phyloP scores from a whole-genome alignment of 768 basidiomycete genomes.

The Scleroderma citrinum region DNA sequence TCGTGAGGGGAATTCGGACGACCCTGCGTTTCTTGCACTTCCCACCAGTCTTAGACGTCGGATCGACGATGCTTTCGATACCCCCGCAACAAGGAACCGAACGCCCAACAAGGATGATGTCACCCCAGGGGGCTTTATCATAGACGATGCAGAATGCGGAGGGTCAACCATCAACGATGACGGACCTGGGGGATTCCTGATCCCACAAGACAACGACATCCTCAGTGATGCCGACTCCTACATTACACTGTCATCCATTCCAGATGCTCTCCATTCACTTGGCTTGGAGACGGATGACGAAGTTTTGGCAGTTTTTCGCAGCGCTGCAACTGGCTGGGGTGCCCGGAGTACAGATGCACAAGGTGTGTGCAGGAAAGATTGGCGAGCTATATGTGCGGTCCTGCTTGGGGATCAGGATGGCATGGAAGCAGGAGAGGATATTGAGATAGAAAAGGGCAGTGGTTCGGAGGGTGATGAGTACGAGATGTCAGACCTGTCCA shows the following conservation, averaged over 20 bases:
- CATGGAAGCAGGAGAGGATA: slow-evolving; percentile 15
- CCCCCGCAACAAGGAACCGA: slow-evolving; percentile 1
- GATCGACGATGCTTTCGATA: slow-evolving; percentile 51
- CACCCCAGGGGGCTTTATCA: slow-evolving; percentile 30
- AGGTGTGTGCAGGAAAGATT: slow-evolving; percentile 60
- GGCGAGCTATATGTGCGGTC: slow-evolving; percentile 75
- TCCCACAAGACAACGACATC: slow-evolving; percentile 19
- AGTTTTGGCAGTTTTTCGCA: slow-evolving; percentile 63
- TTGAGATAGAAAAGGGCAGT: slow-evolving; percentile 18
- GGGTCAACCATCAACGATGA: slow-evolving; percentile 5
- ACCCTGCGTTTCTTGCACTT: slow-evolving; percentile 36
- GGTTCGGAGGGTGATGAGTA: slow-evolving; percentile 28
- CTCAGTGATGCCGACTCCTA: slow-evolving; percentile 12
- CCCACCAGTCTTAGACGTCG: slow-evolving; percentile 35
- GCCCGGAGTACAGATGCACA: slow-evolving; percentile 26
- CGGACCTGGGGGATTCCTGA: slow-evolving; percentile 27
- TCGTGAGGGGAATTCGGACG: slow-evolving; percentile 2
- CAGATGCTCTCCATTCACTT: slow-evolving; percentile 55
- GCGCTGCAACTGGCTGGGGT: slow-evolving; percentile 71
- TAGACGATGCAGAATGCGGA: slow-evolving; percentile 17
- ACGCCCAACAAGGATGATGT: slow-evolving; percentile 5
- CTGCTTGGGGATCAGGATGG: slow-evolving; percentile 44
- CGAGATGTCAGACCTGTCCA: slow-evolving; percentile 17
- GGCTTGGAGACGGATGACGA: slow-evolving; percentile 70
- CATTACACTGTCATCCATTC: slow-evolving; percentile 53